Percentiles rank a stretch among this genome's conserved stretches.
phyloP scores from a whole-genome alignment of 1,284 basidiomycete species.

The Quambalaria eucalypti region DNA sequence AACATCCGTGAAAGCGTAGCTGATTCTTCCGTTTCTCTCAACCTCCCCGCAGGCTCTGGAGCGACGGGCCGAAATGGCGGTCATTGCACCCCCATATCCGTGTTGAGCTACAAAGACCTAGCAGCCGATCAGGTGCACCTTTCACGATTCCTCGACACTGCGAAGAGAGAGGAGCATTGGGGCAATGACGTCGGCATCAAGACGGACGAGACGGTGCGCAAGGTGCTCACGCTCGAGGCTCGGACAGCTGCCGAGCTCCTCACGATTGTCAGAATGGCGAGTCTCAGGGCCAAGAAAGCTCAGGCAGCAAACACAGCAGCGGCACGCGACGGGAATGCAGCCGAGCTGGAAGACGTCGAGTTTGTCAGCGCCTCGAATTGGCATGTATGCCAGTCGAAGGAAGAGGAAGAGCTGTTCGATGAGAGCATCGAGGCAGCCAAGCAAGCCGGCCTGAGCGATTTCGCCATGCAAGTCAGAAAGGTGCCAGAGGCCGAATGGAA shows the following conservation, averaged over 20 bases:
- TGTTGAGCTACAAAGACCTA: constrained; percentile 19
- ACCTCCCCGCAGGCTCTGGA: constrained; percentile 11
- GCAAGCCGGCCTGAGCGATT: constrained; percentile 6
- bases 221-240: constrained; percentile 19
- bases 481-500: constrained; percentile 16
- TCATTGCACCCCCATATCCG: constrained; percentile 27
- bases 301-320: not conserved
- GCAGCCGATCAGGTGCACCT: constrained; percentile 18
- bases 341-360: constrained; percentile 4
- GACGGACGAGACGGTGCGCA: constrained; percentile 8
- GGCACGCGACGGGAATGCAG: not conserved
- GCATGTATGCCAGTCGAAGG: constrained; percentile 19
- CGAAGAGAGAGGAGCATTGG: constrained; percentile 1
- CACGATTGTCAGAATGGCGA: constrained; percentile 7
- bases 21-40: not conserved
- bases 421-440: constrained; percentile 11
- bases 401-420: constrained; percentile 18
- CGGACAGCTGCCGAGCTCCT: constrained; percentile 12
- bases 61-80: constrained; percentile 34
- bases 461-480: constrained; percentile 10
- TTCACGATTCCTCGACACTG: not conserved
- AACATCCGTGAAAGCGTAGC: not conserved
- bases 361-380: constrained; percentile 18
- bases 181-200: constrained; percentile 1
- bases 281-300: not conserved